These are phyloP conservation scores for Verticillium isaacii DNA, from an alignment of 2,329 filamentous ascomycete genomes.

Conservation along the genomic window DNA sequence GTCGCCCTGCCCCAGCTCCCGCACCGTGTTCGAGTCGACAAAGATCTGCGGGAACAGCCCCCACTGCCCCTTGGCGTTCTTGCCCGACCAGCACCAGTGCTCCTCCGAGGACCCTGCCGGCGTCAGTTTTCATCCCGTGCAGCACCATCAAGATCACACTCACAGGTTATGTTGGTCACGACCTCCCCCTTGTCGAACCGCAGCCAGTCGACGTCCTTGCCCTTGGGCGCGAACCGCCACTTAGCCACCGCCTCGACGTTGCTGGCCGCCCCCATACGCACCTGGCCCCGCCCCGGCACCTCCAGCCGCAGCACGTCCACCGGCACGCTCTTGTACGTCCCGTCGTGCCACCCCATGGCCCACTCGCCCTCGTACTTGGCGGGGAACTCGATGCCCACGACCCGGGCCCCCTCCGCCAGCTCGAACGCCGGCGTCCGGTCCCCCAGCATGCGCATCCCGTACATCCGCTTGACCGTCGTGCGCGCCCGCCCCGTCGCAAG, in stretches of 20 bases:
- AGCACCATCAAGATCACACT: slow-evolving; percentile 18
- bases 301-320: slow-evolving; percentile 43
- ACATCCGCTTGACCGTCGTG: slow-evolving; percentile 41
- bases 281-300: slow-evolving; percentile 38
- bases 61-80: slow-evolving; percentile 45
- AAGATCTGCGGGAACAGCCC: slow-evolving; percentile 49
- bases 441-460: slow-evolving; percentile 39
- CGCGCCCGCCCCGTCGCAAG: slow-evolving; percentile 40
- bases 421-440: slow-evolving; percentile 42
- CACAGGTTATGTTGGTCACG: slow-evolving; percentile 59
- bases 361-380: slow-evolving; percentile 49
- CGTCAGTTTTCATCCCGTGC: neutral
- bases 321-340: slow-evolving; percentile 43
- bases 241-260: slow-evolving; percentile 42
- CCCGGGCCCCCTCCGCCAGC: slow-evolving; percentile 40
- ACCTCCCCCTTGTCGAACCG: slow-evolving; percentile 61
- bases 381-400: slow-evolving; percentile 48
- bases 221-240: slow-evolving; percentile 49
- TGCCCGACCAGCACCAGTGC: slow-evolving; percentile 54
- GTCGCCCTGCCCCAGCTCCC: slow-evolving; percentile 26
- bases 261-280: slow-evolving; percentile 40
- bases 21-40: slow-evolving; percentile 40
- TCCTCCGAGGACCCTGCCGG: slow-evolving; percentile 36
- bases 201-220: slow-evolving; percentile 43
- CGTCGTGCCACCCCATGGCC: slow-evolving; percentile 55